phyloP scores from a whole-genome alignment of 2,329 filamentous ascomycete genomes.

The Ophiostoma sp. region DNA sequence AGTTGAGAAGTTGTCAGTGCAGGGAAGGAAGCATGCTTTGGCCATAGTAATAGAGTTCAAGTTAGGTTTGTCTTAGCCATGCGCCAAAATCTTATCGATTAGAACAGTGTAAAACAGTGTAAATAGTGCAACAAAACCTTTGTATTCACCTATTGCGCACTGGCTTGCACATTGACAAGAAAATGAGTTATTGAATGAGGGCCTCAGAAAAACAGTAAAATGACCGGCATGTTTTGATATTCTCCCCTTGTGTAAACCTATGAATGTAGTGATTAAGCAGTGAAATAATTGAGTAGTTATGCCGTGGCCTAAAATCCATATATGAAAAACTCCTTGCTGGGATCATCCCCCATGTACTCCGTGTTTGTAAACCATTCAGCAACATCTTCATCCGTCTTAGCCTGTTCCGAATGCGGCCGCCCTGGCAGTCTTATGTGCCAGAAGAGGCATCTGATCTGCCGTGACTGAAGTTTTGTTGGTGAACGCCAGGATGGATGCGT shows the following conservation, averaged over 20 bases:
- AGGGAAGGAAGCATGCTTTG: background rate
- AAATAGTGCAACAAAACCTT: background rate
- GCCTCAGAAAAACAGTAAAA: background rate
- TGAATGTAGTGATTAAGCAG: background rate
- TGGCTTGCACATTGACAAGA: background rate
- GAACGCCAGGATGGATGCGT: slow-evolving; percentile 45
- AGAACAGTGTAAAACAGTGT: background rate
- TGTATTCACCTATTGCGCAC: background rate
- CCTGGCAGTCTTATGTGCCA: slow-evolving; percentile 8
- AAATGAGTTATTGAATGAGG: too few relatives aligned
- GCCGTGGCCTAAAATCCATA: background rate
- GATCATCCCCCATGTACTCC: background rate
- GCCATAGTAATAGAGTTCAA: background rate
- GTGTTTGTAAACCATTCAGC: background rate
- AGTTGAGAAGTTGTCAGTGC: background rate
- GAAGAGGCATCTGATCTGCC: slow-evolving; percentile 37
- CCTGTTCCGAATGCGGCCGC: background rate
- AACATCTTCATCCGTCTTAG: background rate
- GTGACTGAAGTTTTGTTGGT: slow-evolving; percentile 39
- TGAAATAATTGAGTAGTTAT: background rate
- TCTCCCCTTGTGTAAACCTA: background rate
- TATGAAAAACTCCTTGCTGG: background rate
- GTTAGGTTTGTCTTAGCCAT: background rate
- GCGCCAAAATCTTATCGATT: slow-evolving; percentile 24
- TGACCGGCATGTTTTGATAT: background rate